Evolutionary conservation across 2,329 filamentous ascomycete genomes (phyloP).

Genomic region (Paracoccidioides lutzii): DNA sequence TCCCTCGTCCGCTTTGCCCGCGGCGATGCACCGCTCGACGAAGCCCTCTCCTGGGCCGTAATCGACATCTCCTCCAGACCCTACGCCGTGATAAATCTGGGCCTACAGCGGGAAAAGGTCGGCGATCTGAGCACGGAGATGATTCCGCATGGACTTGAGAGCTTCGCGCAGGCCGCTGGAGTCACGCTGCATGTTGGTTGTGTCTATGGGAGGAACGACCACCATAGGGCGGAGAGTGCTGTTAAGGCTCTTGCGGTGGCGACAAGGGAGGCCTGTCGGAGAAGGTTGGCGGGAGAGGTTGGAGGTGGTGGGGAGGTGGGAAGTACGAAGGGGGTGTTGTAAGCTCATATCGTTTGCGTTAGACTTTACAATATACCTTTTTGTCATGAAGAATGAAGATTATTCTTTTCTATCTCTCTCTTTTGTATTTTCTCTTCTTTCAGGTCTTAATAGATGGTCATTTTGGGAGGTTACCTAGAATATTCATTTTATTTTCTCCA

Average conservation of each 20-base stretch:
- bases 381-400: too few species aligned
- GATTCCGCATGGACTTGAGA: slow-evolving; percentile 90
- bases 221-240: slow-evolving; percentile 89
- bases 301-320: slow-evolving; percentile 84
- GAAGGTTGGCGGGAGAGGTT: slow-evolving; percentile 60
- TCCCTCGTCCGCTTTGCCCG: slow-evolving; percentile 84
- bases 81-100: slow-evolving; percentile 69
- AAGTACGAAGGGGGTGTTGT: slow-evolving; percentile 88
- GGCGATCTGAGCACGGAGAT: slow-evolving; percentile 91
- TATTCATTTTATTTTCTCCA: too few species aligned
- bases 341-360: slow-evolving; percentile 3
- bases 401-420: too few species aligned
- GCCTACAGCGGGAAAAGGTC: slow-evolving; percentile 80
- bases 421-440: too few species aligned
- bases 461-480: too few species aligned
- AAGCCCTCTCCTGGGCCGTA: slow-evolving; percentile 84
- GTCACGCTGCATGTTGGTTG: slow-evolving; percentile 95
- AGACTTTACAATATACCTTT: too few species aligned
- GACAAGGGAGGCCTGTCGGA: slow-evolving; percentile 60
- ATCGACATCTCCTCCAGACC: slow-evolving; percentile 91
- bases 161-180: slow-evolving; percentile 79
- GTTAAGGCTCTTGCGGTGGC: slow-evolving; percentile 94
- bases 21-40: slow-evolving; percentile 87
- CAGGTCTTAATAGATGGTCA: too few species aligned
- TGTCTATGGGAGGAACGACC: slow-evolving; percentile 81